Evolutionary conservation across 1,284 basidiomycete species (phyloP).

Genomic region (Fomitopsis palustris): DNA sequence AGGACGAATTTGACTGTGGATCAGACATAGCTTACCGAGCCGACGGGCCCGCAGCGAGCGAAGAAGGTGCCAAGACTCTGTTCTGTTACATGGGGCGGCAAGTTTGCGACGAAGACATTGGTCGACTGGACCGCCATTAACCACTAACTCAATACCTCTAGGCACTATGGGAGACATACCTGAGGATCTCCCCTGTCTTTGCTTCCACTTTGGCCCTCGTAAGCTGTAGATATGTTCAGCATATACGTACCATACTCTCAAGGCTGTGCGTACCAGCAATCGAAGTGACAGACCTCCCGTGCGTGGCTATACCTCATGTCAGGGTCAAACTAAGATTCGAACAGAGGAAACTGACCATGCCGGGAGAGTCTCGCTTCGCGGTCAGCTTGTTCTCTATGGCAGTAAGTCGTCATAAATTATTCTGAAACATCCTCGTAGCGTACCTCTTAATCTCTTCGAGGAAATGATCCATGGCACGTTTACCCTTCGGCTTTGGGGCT

Average conservation of each 20-base stretch:
- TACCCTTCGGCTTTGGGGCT: conserved; percentile 75
- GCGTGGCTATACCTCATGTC: conserved; percentile 23
- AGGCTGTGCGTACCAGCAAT: conserved; percentile 61
- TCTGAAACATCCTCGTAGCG: conserved; percentile 4
- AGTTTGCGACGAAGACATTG: conserved; percentile 90
- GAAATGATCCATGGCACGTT: conserved; percentile 91
- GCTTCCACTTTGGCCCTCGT: conserved; percentile 85
- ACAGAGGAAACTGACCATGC: conserved; percentile 48
- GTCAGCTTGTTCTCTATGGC: conserved; percentile 80
- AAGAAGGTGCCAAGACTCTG: conserved; percentile 80
- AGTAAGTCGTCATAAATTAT: background rate
- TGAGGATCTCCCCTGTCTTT: conserved; percentile 84
- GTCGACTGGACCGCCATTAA: conserved; percentile 43
- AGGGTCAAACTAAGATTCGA: background rate
- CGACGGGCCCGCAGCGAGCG: conserved; percentile 43
- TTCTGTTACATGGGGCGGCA: conserved; percentile 85
- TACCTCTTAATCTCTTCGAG: conserved; percentile 91
- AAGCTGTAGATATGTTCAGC: conserved; percentile 43
- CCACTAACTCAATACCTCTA: too few relatives aligned
- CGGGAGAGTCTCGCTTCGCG: conserved; percentile 81
- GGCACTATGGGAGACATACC: conserved; percentile 32
- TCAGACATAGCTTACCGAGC: conserved; percentile 46
- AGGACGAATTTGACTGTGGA: background rate
- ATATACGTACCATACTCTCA: background rate
- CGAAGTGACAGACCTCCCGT: conserved; percentile 73